Conservation (phyloP, 768 basidiomycete species). For the Filobasidium floriforme region DNA sequence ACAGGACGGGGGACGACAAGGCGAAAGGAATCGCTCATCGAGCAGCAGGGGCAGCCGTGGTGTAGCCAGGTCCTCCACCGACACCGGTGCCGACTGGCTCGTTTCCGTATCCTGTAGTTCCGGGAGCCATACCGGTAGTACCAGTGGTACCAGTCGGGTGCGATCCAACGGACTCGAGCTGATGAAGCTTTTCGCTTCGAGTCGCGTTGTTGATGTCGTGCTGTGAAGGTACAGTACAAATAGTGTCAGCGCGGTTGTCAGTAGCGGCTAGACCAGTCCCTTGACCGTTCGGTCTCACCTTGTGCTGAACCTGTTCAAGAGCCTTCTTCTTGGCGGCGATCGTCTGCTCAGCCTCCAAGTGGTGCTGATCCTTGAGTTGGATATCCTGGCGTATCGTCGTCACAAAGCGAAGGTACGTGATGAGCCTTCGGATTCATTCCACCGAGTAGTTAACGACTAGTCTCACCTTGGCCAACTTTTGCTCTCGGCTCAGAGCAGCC, state of each 20-base stretch:
- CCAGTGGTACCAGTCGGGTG: background rate
- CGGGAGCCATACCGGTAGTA: background rate
- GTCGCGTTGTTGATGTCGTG: slow-evolving; percentile 20
- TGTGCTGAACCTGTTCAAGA: slow-evolving; percentile 19
- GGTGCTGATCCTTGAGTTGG: slow-evolving; percentile 16
- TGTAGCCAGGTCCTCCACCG: slow-evolving; percentile 2
- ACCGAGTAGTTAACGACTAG: background rate
- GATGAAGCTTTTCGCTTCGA: slow-evolving; percentile 14
- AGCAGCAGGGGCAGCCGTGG: background rate
- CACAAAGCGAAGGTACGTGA: no score
- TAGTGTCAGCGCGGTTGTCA: background rate
- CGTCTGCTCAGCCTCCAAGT: slow-evolving; percentile 15
- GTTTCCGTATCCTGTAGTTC: no score
- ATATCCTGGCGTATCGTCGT: slow-evolving; percentile 11
- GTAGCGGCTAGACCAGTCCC: no score
- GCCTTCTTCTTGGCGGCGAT: slow-evolving; percentile 23
- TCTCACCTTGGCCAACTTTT: slow-evolving; percentile 20
- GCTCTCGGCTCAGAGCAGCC: slow-evolving; percentile 42
- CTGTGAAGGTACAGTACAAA: background rate
- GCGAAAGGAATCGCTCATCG: background rate
- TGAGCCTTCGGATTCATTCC: background rate
- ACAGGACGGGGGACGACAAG: no score
- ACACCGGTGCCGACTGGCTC: background rate
- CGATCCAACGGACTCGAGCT: slow-evolving; percentile 4
- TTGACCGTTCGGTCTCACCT: slow-evolving; percentile 11